Conservation (phyloP, 2,329 filamentous ascomycete species). For the Fusarium floridanum region DNA sequence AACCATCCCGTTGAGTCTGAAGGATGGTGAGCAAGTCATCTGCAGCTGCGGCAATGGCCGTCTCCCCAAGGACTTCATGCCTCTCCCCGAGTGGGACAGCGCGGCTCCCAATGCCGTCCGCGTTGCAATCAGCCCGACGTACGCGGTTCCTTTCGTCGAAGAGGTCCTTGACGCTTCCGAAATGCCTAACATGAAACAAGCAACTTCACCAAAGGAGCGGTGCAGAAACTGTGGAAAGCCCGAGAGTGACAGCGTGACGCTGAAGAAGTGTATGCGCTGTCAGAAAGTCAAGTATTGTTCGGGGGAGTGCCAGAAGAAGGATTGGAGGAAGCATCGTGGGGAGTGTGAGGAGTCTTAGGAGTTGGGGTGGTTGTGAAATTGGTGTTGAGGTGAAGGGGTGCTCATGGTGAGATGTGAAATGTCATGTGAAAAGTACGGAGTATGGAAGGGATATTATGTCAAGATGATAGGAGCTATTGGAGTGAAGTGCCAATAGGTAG, state of each 20-base stretch:
- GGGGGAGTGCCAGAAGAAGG: slow-evolving; percentile 63
- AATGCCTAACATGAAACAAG: slow-evolving; percentile 19
- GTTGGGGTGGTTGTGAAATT: background rate
- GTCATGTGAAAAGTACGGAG: background rate
- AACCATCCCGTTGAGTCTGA: slow-evolving; percentile 56
- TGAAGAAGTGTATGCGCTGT: slow-evolving; percentile 63
- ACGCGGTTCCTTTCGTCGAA: slow-evolving; percentile 59
- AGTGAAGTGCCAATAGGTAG: background rate
- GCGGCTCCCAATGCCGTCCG: slow-evolving; percentile 62
- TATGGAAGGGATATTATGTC: background rate
- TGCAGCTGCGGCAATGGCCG: slow-evolving; percentile 61
- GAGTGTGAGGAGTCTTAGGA: slow-evolving; percentile 52
- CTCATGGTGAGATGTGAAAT: background rate
- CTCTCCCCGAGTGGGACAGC: slow-evolving; percentile 59
- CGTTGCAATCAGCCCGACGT: slow-evolving; percentile 69
- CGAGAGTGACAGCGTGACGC: slow-evolving; percentile 44
- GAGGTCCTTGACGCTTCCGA: slow-evolving; percentile 50
- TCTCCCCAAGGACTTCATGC: slow-evolving; percentile 55
- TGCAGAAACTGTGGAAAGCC: slow-evolving; percentile 56
- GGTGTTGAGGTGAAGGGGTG: background rate
- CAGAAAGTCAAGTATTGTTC: slow-evolving; percentile 63
- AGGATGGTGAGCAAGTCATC: slow-evolving; percentile 53
- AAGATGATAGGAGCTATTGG: background rate
- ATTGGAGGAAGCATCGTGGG: slow-evolving; percentile 66
- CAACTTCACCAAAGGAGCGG: slow-evolving; percentile 32